Evolutionary conservation across 2,329 filamentous ascomycete genomes (phyloP).

Genomic region (Beauveria pseudobassiana): DNA sequence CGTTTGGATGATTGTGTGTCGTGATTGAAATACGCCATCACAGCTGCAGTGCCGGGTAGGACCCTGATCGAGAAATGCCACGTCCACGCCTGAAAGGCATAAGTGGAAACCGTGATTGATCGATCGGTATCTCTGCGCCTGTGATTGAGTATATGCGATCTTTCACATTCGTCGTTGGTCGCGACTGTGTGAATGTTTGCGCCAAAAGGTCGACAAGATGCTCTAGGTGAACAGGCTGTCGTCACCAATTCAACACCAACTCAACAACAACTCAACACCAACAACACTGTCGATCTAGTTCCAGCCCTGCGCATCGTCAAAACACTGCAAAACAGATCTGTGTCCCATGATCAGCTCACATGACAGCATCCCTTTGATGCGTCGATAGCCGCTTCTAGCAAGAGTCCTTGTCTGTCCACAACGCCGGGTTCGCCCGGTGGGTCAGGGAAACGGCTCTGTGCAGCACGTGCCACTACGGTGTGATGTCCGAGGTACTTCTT

Average conservation of each 20-base stretch:
- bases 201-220: too few species aligned
- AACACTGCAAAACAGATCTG: not conserved
- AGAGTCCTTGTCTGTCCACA: not conserved
- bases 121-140: too few species aligned
- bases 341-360: not conserved
- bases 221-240: not conserved
- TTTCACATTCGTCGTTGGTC: not conserved
- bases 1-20: too few species aligned
- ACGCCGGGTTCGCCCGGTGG: not conserved
- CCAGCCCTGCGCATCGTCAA: not conserved
- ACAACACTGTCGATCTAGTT: not conserved
- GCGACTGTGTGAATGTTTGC: too few species aligned
- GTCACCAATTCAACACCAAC: not conserved
- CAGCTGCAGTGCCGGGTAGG: too few species aligned
- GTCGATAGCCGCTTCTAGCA: conserved; percentile 6
- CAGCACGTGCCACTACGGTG: conserved; percentile 5
- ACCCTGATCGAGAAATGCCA: too few species aligned
- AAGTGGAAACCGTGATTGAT: too few species aligned
- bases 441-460: not conserved
- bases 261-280: not conserved
- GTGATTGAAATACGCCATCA: too few species aligned
- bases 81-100: too few species aligned
- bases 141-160: too few species aligned
- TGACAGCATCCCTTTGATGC: not conserved
- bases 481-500: conserved; percentile 9